Percentiles rank a stretch among this genome's conserved stretches.
phyloP scores from a whole-genome alignment of 176 grass and related monocot genomes.

The Dactylis glomerata region DNA sequence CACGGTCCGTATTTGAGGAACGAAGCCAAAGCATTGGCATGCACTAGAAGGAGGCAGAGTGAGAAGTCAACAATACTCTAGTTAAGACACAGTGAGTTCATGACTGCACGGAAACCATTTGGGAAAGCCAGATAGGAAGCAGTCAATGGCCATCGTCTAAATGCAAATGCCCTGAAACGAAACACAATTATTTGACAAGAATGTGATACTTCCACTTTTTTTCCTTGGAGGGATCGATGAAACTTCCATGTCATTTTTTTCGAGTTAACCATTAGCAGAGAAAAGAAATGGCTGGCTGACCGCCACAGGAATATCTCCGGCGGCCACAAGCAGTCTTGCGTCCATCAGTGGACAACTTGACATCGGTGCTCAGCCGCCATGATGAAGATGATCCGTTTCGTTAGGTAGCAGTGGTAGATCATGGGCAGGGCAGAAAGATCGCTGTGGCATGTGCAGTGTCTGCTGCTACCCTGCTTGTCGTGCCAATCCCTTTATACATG shows the following conservation, averaged over 20 bases:
- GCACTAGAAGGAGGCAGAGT: too few relatives aligned
- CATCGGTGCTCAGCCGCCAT: conserved; percentile 15
- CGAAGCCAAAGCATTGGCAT: too few relatives aligned
- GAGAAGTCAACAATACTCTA: too few relatives aligned
- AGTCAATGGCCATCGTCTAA: too few relatives aligned
- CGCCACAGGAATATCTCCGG: not conserved
- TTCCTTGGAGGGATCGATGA: not conserved
- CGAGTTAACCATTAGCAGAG: not conserved
- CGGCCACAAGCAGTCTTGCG: not conserved
- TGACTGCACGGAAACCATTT: too few relatives aligned
- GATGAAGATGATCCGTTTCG: not conserved
- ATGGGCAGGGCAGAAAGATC: conserved; percentile 36
- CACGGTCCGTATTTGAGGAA: too few relatives aligned
- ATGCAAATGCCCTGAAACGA: too few relatives aligned
- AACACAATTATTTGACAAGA: too few relatives aligned
- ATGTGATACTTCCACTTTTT: not conserved
- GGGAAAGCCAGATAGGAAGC: too few relatives aligned
- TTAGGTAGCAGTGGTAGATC: not conserved
- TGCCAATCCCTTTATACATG: not conserved
- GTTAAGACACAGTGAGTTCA: too few relatives aligned
- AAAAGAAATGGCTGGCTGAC: not conserved
- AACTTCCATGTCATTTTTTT: not conserved
- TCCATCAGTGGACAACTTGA: not conserved
- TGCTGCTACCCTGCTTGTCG: not conserved
- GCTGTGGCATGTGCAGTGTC: conserved; percentile 34